phyloP scores from a whole-genome alignment of 805 yeast species.

The Yarrowia yakushimensis region DNA sequence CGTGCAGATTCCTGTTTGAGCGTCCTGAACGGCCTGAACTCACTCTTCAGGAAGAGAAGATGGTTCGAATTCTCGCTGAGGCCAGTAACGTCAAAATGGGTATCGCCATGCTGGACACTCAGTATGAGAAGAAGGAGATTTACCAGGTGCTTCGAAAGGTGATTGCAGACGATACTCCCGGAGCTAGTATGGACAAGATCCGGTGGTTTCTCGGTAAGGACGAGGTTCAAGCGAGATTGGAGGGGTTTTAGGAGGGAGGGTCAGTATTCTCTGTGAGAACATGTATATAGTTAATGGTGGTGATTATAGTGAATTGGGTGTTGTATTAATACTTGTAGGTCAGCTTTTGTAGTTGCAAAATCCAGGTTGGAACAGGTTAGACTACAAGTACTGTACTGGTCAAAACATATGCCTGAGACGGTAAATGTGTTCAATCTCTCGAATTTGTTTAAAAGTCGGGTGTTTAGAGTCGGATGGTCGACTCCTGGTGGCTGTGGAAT shows the following conservation, averaged over 20 bases:
- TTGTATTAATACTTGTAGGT: too few relatives aligned
- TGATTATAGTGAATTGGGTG: too few relatives aligned
- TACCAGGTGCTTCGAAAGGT: conserved; percentile 18
- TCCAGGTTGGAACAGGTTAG: too few relatives aligned
- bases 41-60: not conserved
- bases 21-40: not conserved
- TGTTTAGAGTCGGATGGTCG: too few relatives aligned
- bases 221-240: conserved; percentile 6
- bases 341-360: too few relatives aligned
- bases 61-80: not conserved
- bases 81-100: not conserved
- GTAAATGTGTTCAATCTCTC: too few relatives aligned
- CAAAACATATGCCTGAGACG: too few relatives aligned
- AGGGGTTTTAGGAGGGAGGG: not conserved
- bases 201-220: not conserved
- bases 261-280: too few relatives aligned
- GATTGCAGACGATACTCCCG: conserved; percentile 6
- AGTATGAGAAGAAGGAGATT: not conserved
- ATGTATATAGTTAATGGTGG: too few relatives aligned
- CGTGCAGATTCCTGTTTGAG: conserved; percentile 12
- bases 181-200: conserved; percentile 18
- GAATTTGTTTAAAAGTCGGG: too few relatives aligned
- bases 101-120: not conserved
- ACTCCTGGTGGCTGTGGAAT: too few relatives aligned
- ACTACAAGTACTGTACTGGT: too few relatives aligned